These are phyloP conservation scores for Hibiscus syriacus DNA, from an alignment of 345 rosid species.

Conservation along the genomic window DNA sequence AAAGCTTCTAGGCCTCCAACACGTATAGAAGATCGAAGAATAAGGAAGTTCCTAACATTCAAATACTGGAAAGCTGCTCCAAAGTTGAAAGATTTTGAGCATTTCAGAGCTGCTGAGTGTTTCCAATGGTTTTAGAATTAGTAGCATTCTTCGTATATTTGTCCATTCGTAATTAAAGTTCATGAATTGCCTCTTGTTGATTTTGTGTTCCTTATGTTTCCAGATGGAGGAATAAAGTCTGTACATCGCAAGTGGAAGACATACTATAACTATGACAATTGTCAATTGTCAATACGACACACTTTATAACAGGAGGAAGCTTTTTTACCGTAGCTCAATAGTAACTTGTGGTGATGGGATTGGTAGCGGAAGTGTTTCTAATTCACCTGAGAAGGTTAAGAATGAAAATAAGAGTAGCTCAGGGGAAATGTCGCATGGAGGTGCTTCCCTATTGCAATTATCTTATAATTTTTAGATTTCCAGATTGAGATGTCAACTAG, in stretches of 20 bases:
- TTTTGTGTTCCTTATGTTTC: slow-evolving; percentile 13
- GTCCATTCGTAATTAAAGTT: not conserved
- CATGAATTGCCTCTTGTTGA: slow-evolving; percentile 8
- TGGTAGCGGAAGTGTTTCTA: slow-evolving; percentile 79
- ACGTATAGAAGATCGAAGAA: slow-evolving; percentile 43
- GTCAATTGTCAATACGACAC: slow-evolving; percentile 32
- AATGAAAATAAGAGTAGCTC: slow-evolving; percentile 24
- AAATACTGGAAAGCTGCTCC: slow-evolving; percentile 65
- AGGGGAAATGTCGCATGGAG: slow-evolving; percentile 26
- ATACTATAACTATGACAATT: slow-evolving; percentile 32
- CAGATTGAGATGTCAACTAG: slow-evolving; percentile 1
- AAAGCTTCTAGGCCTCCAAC: slow-evolving; percentile 55
- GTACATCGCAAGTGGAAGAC: slow-evolving; percentile 50
- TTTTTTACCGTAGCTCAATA: slow-evolving; percentile 38
- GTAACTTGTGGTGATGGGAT: slow-evolving; percentile 63
- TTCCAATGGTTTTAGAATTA: not conserved
- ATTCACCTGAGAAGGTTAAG: slow-evolving; percentile 47
- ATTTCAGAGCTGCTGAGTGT: slow-evolving; percentile 51
- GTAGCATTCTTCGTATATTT: not conserved
- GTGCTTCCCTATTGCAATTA: slow-evolving; percentile 23
- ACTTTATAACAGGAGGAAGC: slow-evolving; percentile 56
- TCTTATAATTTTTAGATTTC: slow-evolving; percentile 8
- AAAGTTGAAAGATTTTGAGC: slow-evolving; percentile 46
- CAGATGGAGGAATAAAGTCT: slow-evolving; percentile 56
- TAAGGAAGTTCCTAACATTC: slow-evolving; percentile 49